These are phyloP conservation scores for Xylariaceae sp. DNA, from an alignment of 2,329 filamentous ascomycete genomes.

Conservation along the genomic window DNA sequence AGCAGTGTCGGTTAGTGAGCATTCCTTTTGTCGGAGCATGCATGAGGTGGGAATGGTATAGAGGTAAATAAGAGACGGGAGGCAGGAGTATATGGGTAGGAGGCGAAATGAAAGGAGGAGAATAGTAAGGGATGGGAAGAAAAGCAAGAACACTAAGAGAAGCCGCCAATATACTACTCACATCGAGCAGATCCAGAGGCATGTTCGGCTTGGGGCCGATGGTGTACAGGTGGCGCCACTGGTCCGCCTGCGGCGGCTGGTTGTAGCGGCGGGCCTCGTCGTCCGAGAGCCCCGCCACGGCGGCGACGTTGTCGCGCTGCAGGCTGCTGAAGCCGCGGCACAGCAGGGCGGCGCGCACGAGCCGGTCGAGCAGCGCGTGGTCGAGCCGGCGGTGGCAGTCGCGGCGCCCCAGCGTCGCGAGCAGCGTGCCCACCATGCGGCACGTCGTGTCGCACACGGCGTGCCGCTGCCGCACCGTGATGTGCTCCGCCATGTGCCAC, in stretches of 20 bases:
- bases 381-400: slow-evolving; percentile 38
- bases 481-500: slow-evolving; percentile 49
- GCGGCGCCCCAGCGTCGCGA: slow-evolving; percentile 30
- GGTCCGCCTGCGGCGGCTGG: slow-evolving; percentile 38
- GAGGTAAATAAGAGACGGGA: too few relatives aligned
- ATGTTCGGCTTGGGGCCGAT: slow-evolving; percentile 40
- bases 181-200: slow-evolving; percentile 48
- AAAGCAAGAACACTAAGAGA: neutral
- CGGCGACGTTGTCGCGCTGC: slow-evolving; percentile 55
- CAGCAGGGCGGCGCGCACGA: slow-evolving; percentile 43
- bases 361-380: slow-evolving; percentile 43
- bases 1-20: too few relatives aligned
- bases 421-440: slow-evolving; percentile 40
- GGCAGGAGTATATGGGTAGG: too few relatives aligned
- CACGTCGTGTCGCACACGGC: slow-evolving; percentile 43
- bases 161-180: slow-evolving; percentile 24
- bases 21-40: too few relatives aligned
- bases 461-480: slow-evolving; percentile 51
- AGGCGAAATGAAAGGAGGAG: neutral
- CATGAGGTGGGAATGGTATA: too few relatives aligned
- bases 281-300: slow-evolving; percentile 29
- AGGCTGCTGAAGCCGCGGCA: slow-evolving; percentile 54
- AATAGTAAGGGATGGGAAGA: neutral
- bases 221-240: slow-evolving; percentile 46
- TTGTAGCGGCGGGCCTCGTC: slow-evolving; percentile 31